These are phyloP conservation scores for Argentina anserina DNA, from an alignment of 306 rosid species.

Conservation along the genomic window DNA sequence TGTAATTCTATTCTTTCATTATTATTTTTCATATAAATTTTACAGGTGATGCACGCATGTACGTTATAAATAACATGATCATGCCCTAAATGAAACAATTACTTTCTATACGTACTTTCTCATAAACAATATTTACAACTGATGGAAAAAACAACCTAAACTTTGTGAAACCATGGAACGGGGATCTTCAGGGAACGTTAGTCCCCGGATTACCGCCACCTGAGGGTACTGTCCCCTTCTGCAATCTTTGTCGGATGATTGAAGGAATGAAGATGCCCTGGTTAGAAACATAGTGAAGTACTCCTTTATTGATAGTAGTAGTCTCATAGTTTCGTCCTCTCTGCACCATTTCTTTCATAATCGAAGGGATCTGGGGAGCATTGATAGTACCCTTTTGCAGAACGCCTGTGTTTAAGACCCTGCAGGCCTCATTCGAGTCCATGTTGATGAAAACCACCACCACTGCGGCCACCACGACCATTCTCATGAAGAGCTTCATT, in stretches of 20 bases:
- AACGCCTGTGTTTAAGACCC: slow-evolving; percentile 1
- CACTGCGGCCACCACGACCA: neutral
- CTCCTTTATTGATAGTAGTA: neutral
- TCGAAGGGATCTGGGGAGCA: neutral
- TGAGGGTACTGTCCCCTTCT: neutral
- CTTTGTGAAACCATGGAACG: neutral
- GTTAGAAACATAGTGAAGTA: neutral
- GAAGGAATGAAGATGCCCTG: slow-evolving; percentile 2
- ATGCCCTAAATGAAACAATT: neutral
- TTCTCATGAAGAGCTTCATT: slow-evolving; percentile 7
- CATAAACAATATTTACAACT: neutral
- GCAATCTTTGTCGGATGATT: slow-evolving; percentile 2
- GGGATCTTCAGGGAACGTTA: neutral
- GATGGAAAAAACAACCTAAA: neutral
- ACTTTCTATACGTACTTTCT: neutral
- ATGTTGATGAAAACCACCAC: slow-evolving; percentile 9
- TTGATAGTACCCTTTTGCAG: neutral
- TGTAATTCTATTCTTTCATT: too few relatives aligned
- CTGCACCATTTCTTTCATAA: neutral
- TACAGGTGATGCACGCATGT: neutral
- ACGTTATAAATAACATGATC: neutral
- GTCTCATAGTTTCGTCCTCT: neutral
- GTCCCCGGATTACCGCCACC: neutral
- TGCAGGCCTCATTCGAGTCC: slow-evolving; percentile 9
- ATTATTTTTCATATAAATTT: neutral